A percentile compares a stretch with the other conserved stretches of the same genome.
phyloP scores from a whole-genome alignment of 345 rosid genomes.

The Eucalyptus erythrocorys region DNA sequence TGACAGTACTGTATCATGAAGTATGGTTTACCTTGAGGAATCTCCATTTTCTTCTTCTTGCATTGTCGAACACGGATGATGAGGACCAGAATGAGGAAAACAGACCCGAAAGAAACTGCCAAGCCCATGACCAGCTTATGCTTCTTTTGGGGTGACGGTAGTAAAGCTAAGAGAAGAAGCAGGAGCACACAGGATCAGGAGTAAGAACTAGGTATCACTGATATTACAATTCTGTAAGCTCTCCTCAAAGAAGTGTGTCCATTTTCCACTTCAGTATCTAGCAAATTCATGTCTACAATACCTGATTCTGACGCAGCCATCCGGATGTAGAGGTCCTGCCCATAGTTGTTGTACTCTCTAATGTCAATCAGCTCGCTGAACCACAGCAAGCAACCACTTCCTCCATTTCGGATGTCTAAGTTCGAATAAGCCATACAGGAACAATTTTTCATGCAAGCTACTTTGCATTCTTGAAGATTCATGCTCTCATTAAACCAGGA shows the following conservation, averaged over 20 bases:
- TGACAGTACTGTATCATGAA: not conserved
- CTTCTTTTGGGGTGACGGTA: not conserved
- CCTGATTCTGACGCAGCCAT: not conserved
- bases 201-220: not conserved
- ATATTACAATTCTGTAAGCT: not conserved
- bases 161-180: not conserved
- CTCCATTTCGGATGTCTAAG: conserved; percentile 22
- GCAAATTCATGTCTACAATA: not conserved
- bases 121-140: not conserved
- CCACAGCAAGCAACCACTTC: conserved; percentile 2
- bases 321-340: conserved; percentile 5
- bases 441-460: conserved; percentile 26
- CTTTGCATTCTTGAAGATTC: conserved; percentile 19
- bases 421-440: conserved; percentile 40
- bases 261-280: not conserved
- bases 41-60: not conserved
- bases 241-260: not conserved
- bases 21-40: not conserved
- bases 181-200: not conserved
- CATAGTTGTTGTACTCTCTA: not conserved
- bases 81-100: not conserved
- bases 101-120: not conserved
- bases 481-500: conserved; percentile 9
- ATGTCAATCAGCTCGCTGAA: not conserved
- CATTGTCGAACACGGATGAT: not conserved